Evolutionary conservation across 2,329 filamentous ascomycete genomes (phyloP).

Genomic region (Arachnomyces sp.): DNA sequence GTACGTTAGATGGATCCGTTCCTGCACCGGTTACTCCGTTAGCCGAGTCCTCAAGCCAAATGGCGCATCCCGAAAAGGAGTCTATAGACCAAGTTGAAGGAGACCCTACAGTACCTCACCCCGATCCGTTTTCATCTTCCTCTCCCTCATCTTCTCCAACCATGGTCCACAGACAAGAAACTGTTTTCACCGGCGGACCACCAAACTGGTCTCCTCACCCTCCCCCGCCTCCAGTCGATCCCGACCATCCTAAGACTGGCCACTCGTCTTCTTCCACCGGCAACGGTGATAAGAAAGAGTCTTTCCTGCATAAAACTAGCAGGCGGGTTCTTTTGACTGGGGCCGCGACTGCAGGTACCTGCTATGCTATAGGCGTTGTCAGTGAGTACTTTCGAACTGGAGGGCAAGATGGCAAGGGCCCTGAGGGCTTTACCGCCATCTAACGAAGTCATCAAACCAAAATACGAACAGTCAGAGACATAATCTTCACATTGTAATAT

Average conservation of each 20-base stretch:
- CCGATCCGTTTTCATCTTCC: not conserved
- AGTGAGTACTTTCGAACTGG: conserved; percentile 36
- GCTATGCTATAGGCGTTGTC: conserved; percentile 35
- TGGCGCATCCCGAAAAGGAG: conserved; percentile 8
- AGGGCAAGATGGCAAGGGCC: conserved; percentile 29
- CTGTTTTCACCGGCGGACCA: conserved; percentile 13
- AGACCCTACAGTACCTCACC: not conserved
- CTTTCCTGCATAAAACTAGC: conserved; percentile 15
- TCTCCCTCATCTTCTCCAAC: conserved; percentile 7
- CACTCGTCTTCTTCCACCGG: not conserved
- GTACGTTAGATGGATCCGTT: conserved; percentile 12
- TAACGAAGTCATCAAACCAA: conserved; percentile 15
- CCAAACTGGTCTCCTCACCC: conserved; percentile 22
- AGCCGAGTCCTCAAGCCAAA: conserved; percentile 1
- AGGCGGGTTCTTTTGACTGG: conserved; percentile 30
- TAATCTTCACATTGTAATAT: too few species aligned
- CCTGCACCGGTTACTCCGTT: conserved; percentile 11
- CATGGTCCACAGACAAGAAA: conserved; percentile 18
- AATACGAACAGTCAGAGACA: too few species aligned
- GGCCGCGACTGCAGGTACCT: conserved; percentile 28
- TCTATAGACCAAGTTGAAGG: conserved; percentile 6
- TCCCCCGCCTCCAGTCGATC: conserved; percentile 2
- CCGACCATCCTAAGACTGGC: not conserved
- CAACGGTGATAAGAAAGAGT: conserved; percentile 5
- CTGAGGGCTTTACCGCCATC: conserved; percentile 29